Evolutionary conservation across 352 stramenopile species (phyloP).

Genomic region (Globisporangium radiosum): DNA sequence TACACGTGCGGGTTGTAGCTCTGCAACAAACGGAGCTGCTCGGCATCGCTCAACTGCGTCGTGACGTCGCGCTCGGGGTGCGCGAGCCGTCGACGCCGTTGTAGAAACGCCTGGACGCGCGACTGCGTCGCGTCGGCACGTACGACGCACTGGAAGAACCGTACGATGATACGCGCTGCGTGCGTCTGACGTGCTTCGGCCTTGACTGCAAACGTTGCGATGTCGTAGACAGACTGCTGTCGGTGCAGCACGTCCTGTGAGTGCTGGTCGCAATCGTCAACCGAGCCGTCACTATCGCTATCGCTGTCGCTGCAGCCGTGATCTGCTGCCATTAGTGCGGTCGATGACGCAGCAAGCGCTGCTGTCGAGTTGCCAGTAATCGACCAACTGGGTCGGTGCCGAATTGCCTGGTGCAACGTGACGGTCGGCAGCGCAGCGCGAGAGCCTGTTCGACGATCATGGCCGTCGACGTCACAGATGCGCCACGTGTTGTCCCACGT

Average conservation of each 20-base stretch:
- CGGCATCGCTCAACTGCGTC: constrained; percentile 21
- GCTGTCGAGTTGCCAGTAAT: neutral
- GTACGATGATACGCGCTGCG: constrained; percentile 49
- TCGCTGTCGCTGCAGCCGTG: no score
- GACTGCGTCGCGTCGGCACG: constrained; percentile 20
- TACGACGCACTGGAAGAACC: constrained; percentile 38
- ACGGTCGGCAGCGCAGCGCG: neutral
- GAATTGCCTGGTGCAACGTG: no score
- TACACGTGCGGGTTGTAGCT: constrained; percentile 62
- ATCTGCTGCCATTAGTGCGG: no score
- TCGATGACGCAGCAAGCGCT: neutral
- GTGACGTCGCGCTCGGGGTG: constrained; percentile 15
- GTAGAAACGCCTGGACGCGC: constrained; percentile 24
- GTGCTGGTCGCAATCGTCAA: neutral
- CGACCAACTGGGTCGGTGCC: no score
- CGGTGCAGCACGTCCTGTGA: neutral
- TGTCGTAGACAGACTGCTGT: constrained; percentile 1
- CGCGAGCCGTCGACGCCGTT: constrained; percentile 19
- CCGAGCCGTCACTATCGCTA: neutral
- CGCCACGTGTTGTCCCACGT: constrained; percentile 14
- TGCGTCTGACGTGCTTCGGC: constrained; percentile 24
- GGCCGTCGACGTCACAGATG: constrained; percentile 12
- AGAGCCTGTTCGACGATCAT: no score
- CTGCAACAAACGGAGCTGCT: constrained; percentile 51
- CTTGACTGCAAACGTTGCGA: constrained; percentile 1